A percentile compares a stretch with the other conserved stretches of the same genome.
Conservation (phyloP, 768 basidiomycete genomes). For the Austroboletus eburneus region DNA sequence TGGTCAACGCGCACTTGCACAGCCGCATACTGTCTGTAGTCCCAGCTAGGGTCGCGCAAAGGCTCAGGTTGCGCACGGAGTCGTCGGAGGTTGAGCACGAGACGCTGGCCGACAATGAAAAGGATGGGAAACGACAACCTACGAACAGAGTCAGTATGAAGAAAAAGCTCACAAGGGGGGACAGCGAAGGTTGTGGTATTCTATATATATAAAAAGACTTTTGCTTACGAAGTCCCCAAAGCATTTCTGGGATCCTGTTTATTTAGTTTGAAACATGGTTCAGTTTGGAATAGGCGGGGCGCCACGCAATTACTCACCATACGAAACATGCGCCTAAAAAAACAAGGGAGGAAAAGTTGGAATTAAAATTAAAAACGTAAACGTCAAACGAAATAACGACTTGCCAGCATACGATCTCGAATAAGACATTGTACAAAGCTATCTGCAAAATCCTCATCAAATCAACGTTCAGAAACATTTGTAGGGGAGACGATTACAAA, state of each 20-base stretch:
- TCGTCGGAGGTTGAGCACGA: constrained; percentile 18
- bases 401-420: constrained; percentile 14
- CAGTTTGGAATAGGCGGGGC: background rate
- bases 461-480: background rate
- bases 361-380: background rate
- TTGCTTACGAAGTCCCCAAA: background rate
- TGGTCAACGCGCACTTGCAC: background rate
- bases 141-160: background rate
- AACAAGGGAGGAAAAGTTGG: background rate
- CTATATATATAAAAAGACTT: background rate
- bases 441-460: background rate
- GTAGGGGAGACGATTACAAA: constrained; percentile 1
- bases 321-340: constrained; percentile 7
- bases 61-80: constrained; percentile 2
- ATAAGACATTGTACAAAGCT: constrained; percentile 2
- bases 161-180: too few species aligned
- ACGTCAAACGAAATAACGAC: background rate
- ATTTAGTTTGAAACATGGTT: background rate
- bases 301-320: background rate
- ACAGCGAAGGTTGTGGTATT: too few species aligned
- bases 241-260: constrained; percentile 16
- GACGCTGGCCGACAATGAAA: constrained; percentile 20
- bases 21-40: constrained; percentile 7
- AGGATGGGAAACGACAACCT: constrained; percentile 12
- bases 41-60: constrained; percentile 10